Base-by-base conservation (phyloP, 345 rosid species). In the Gossypium bickii region DNA sequence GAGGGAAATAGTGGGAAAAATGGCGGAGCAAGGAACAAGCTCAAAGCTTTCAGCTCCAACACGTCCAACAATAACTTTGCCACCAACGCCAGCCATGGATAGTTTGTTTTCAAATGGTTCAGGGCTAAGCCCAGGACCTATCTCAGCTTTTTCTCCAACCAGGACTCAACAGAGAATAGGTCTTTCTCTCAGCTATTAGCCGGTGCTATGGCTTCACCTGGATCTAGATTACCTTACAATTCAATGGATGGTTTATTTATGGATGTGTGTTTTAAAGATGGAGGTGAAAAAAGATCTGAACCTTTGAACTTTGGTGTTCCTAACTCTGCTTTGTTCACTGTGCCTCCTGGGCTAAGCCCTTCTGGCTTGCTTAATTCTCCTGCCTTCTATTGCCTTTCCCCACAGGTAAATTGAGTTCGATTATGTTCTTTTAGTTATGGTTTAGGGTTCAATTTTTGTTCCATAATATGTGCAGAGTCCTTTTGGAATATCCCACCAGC, bases 161-260 rank as follows among this genome's bases (percentile, higher is more conserved):
- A 86, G 16, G 92, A 87, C 27, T 20, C 62, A 55, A 77, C 85
- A 2, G 91, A 92, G 34, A 72, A 76, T 66, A 80, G 86, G 44
- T 89, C 95, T 24, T 95, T 93, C 83, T 90, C 99, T 75, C 94
- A 95, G 85, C 90, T 95, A 55, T 93, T 93, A 12, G 89, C 97
- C 52, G 97, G 97, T 6, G 95, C 93, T 58, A 92, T 90, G 92
- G 86, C 86, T 38, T 89, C 98, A 38, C 97, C 98, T 13, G 81
- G 82, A 34, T 78, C 79, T 2, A 76, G 58, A 17, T 77, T 79
- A 29, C 61, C 77, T n/a, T 76, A 77, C 10, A 64, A 13, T 60
- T 10, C 70, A 18, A 34, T 60, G 34, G 81, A 78, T 56, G 58
- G 41, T 55, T 70, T 66, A 75, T 29, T 24, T 48, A 62, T 73